These are phyloP conservation scores for Leccinum aurantiacum DNA, from an alignment of 768 basidiomycete genomes.

Conservation along the genomic window DNA sequence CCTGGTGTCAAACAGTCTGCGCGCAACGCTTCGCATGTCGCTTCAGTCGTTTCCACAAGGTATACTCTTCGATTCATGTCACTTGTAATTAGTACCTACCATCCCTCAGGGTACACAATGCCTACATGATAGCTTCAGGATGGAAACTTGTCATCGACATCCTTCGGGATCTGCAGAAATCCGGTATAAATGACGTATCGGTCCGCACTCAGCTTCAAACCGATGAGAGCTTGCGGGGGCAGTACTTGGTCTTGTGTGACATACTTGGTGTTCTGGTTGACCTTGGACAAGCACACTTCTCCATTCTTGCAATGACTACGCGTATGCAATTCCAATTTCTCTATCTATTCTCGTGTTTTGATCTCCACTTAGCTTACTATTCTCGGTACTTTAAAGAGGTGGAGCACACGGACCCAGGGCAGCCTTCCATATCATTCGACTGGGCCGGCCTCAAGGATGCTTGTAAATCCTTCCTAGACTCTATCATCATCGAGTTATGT, in stretches of 20 bases:
- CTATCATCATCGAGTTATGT: conserved; percentile 79
- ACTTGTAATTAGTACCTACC: conserved; percentile 3
- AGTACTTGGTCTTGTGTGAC: conserved; percentile 65
- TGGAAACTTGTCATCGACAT: conserved; percentile 73
- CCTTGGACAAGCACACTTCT: conserved; percentile 63
- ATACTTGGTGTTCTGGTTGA: conserved; percentile 59
- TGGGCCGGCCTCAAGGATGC: conserved; percentile 60
- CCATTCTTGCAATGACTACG: conserved; percentile 66
- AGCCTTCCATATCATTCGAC: conserved; percentile 63
- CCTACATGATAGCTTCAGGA: conserved; percentile 77
- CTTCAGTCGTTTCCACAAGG: conserved; percentile 61
- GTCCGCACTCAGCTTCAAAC: conserved; percentile 54
- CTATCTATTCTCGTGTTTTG: conserved; percentile 1
- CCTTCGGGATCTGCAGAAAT: conserved; percentile 53
- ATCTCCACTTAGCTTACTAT: conserved; percentile 57
- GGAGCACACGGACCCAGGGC: conserved; percentile 39
- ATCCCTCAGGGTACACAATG: conserved; percentile 67
- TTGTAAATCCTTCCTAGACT: conserved; percentile 78
- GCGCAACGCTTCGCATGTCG: conserved; percentile 51
- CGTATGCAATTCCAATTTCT: conserved; percentile 44
- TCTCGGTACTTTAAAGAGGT: conserved; percentile 62
- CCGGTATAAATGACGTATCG: conserved; percentile 53
- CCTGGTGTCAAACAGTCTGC: conserved; percentile 34
- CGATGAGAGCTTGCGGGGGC: conserved; percentile 49
- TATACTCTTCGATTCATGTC: conserved; percentile 27